These are phyloP conservation scores for Zymoseptoria pseudotritici DNA, from an alignment of 2,329 filamentous ascomycete species.

Conservation along the genomic window DNA sequence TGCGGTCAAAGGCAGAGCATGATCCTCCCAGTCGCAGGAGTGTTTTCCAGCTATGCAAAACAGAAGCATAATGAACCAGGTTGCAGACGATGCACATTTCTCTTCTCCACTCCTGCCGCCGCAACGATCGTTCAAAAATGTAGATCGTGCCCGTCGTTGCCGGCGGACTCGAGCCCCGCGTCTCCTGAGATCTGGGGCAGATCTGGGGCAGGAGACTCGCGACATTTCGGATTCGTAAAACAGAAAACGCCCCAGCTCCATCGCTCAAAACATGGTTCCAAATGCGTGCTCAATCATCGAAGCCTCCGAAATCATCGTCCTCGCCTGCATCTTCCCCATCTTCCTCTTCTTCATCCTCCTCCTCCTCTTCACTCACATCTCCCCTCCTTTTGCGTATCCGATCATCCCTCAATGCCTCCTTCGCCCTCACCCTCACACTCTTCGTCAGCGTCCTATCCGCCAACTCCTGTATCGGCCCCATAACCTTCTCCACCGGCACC, in stretches of 20 bases:
- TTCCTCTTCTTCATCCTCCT: constrained; percentile 43
- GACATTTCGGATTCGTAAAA: not conserved
- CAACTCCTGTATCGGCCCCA: constrained; percentile 51
- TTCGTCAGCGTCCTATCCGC: constrained; percentile 57
- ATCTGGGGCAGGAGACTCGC: not conserved
- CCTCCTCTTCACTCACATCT: constrained; percentile 35
- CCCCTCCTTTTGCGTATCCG: constrained; percentile 47
- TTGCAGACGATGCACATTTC: too few species aligned
- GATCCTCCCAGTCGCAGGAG: too few species aligned
- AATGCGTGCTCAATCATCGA: constrained; percentile 50
- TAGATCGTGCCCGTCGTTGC: not conserved
- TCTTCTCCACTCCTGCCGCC: too few species aligned
- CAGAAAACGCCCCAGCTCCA: constrained; percentile 7
- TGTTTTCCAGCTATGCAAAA: too few species aligned
- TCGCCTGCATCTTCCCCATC: constrained; percentile 33
- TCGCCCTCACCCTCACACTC: constrained; percentile 61
- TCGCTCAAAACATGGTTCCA: constrained; percentile 3
- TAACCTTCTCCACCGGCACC: constrained; percentile 42
- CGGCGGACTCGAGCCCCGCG: not conserved
- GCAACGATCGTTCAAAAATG: too few species aligned
- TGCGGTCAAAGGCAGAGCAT: too few species aligned
- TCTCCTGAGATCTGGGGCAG: not conserved
- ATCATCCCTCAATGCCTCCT: constrained; percentile 65
- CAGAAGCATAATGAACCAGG: too few species aligned
- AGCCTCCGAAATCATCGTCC: constrained; percentile 46